Evolutionary conservation across 306 rosid species (phyloP).

Genomic region (Vachellia pachyceras): DNA sequence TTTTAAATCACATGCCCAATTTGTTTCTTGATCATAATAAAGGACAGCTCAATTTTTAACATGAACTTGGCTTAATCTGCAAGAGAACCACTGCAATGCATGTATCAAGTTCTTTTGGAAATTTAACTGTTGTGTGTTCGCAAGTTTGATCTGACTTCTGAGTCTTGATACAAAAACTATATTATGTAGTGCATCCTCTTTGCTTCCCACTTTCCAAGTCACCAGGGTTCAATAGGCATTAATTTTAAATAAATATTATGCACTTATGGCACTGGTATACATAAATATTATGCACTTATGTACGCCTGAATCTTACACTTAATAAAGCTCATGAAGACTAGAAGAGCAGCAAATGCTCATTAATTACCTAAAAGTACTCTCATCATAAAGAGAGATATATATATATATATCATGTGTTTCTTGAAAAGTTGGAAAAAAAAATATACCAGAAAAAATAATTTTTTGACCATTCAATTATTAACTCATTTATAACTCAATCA

Average conservation of each 20-base stretch:
- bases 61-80: not conserved
- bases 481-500: no score
- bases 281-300: no score
- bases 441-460: no score
- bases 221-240: not conserved
- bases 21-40: not conserved
- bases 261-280: not conserved
- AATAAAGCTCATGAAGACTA: no score
- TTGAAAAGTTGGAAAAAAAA: no score
- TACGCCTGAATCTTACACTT: no score
- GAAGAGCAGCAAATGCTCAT: no score
- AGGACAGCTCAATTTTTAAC: not conserved
- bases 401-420: no score
- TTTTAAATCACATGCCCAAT: not conserved
- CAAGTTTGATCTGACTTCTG: not conserved
- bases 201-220: not conserved
- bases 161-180: not conserved
- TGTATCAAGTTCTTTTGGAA: not conserved
- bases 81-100: not conserved
- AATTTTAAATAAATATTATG: not conserved
- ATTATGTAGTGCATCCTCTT: not conserved
- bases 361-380: no score
- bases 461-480: no score
- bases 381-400: no score
- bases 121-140: not conserved